These are phyloP conservation scores for Ascochyta pisi DNA, from an alignment of 2,329 filamentous ascomycete genomes.

Conservation along the genomic window DNA sequence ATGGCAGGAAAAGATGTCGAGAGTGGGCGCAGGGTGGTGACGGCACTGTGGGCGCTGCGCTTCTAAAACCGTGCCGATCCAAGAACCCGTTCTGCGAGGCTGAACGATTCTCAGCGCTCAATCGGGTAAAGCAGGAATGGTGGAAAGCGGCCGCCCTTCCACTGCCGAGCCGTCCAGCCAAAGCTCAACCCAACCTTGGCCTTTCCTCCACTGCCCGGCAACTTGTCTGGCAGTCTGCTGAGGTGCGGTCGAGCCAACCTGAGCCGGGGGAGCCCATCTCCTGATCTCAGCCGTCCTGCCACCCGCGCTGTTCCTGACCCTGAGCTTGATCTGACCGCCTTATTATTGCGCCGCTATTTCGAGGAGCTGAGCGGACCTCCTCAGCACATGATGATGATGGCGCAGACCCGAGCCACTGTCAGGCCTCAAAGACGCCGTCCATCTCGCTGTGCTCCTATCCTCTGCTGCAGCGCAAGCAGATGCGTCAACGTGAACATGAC, in stretches of 20 bases:
- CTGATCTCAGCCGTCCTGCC: too few relatives aligned
- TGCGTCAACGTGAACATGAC: not conserved
- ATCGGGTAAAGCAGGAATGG: constrained; percentile 15
- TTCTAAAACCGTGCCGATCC: constrained; percentile 18
- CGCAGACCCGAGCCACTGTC: constrained; percentile 7
- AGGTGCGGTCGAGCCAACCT: constrained; percentile 3
- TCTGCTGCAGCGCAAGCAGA: not conserved
- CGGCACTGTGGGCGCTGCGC: constrained; percentile 14
- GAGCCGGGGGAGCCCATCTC: not conserved
- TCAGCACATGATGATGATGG: too few relatives aligned
- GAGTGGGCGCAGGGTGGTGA: constrained; percentile 14
- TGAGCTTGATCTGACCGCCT: too few relatives aligned
- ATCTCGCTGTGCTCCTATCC: constrained; percentile 2
- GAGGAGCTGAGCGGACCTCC: too few relatives aligned
- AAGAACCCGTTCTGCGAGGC: constrained; percentile 14
- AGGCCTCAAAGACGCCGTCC: not conserved
- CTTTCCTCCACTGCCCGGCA: constrained; percentile 8
- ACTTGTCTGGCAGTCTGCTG: not conserved
- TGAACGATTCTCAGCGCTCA: constrained; percentile 12
- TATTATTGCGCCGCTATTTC: too few relatives aligned
- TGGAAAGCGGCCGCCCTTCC: constrained; percentile 3
- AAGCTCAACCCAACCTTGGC: not conserved
- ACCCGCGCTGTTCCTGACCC: too few relatives aligned
- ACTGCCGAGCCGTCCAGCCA: too few relatives aligned
- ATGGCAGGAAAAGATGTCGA: constrained; percentile 3